Evolutionary conservation across 129 eudicot species (phyloP), one percentile per base, ranked within the genome.

Genomic region (Saposhnikovia divaricata): DNA sequence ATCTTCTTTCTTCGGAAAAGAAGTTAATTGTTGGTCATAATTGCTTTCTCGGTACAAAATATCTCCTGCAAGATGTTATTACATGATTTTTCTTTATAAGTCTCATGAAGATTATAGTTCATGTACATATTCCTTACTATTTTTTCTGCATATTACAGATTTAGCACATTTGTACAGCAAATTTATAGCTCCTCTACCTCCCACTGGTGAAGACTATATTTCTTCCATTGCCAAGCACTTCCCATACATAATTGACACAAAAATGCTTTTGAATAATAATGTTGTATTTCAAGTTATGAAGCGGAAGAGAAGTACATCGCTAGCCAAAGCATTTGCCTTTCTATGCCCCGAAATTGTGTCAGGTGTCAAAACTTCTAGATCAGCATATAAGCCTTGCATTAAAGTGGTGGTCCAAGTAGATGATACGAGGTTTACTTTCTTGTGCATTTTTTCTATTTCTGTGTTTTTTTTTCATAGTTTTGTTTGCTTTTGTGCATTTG

Each of bases 1-100:
- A 95, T 82, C 90, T 92, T 45, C 95, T 95, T 78, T 87, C 89
- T 69, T 84, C 96, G 16, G 99, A 90, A 75, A 83, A 86, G 82
- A 95, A 95, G 87, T 86, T 95, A 86, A 85, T 95, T 78, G 96
- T 95, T 69, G 99, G 99, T 63, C 99, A 95, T 80, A 92, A 95
- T 85, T 92, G 99, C 82, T 95, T 95, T 86, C 96, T 95, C 57
- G 99, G 97, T 95, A 94, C 38, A 38, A 44, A 75, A 65, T 51
- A 34, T 77, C 4, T 48, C 46, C 2, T 5, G 16, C 34, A 75
- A 75, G 73, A 71, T 71, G 45, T 71, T 70, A 14, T 70, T 6
- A 70, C 38, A 23, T 12, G 7, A 70, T 18, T 4, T 70, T 70
- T 5, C 31, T 59, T 65, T 12, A 13, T 6, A 38, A 1, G 5